These are phyloP conservation scores for Vitis hybrid DNA, from an alignment of 177 flowering plant species.

Conservation along the genomic window DNA sequence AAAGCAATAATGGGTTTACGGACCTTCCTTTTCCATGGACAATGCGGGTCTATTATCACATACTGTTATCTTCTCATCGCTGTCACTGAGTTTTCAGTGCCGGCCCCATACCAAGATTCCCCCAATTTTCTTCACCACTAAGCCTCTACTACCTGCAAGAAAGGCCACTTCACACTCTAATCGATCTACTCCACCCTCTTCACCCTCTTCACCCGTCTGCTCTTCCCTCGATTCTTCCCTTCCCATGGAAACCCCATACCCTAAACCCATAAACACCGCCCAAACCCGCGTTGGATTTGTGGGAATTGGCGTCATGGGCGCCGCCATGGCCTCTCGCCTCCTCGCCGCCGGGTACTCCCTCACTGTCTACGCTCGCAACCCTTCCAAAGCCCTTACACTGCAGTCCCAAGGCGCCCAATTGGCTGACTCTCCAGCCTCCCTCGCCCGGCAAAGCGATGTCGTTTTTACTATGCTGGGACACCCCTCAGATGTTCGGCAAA, in stretches of 20 bases:
- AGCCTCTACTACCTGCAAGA: too few relatives aligned
- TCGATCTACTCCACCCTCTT: too few relatives aligned
- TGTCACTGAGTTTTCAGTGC: too few relatives aligned
- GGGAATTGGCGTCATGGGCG: slow-evolving; percentile 87
- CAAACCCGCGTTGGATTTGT: slow-evolving; percentile 78
- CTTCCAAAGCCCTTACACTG: slow-evolving; percentile 45
- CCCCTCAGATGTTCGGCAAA: slow-evolving; percentile 71
- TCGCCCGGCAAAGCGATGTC: slow-evolving; percentile 48
- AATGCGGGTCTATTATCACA: too few relatives aligned
- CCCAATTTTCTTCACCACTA: too few relatives aligned
- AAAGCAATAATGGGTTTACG: too few relatives aligned
- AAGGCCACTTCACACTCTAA: too few relatives aligned
- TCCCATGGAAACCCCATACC: slow-evolving; percentile 50
- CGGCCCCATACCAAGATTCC: too few relatives aligned
- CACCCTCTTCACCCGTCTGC: slow-evolving; percentile 2
- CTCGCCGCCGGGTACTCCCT: slow-evolving; percentile 66
- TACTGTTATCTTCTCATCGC: too few relatives aligned
- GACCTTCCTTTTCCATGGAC: too few relatives aligned
- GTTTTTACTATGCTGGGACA: slow-evolving; percentile 81
- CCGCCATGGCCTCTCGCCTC: slow-evolving; percentile 70
- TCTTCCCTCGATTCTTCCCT: slow-evolving; percentile 9
- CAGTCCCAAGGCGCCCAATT: slow-evolving; percentile 54
- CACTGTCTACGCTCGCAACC: slow-evolving; percentile 65
- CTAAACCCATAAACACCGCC: slow-evolving; percentile 41
- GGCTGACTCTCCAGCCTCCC: slow-evolving; percentile 42